These are phyloP conservation scores for Amaranthus cruentus DNA, from an alignment of 148 eudicot genomes.

Conservation along the genomic window DNA sequence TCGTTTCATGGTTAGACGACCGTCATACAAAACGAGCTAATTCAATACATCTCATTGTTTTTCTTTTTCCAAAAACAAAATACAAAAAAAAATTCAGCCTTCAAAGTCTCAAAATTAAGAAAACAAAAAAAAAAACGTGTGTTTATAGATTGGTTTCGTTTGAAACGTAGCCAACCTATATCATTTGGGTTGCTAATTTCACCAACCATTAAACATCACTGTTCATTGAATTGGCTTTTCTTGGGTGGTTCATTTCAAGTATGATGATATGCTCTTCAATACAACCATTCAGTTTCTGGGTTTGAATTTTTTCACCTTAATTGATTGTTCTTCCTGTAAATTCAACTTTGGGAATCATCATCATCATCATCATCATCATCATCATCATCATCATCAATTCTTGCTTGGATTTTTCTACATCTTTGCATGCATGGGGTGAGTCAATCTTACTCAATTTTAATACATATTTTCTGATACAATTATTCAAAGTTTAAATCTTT, in stretches of 20 bases:
- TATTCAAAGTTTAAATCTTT: slow-evolving; percentile 15
- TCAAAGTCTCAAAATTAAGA: too few relatives aligned
- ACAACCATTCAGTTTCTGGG: slow-evolving; percentile 21
- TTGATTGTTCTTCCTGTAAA: slow-evolving; percentile 2
- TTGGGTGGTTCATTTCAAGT: neutral
- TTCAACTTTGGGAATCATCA: slow-evolving; percentile 17
- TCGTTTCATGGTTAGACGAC: too few relatives aligned
- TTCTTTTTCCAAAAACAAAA: too few relatives aligned
- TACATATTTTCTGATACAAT: neutral
- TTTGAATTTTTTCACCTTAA: slow-evolving; percentile 7
- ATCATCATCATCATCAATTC: slow-evolving; percentile 4
- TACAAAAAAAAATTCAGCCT: too few relatives aligned
- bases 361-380: too few relatives aligned
- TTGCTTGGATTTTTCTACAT: slow-evolving; percentile 37
- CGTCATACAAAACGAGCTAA: too few relatives aligned
- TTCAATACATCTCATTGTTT: too few relatives aligned
- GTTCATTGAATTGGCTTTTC: neutral
- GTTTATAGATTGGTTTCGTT: too few relatives aligned
- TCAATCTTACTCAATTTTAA: slow-evolving; percentile 13
- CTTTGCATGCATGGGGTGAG: slow-evolving; percentile 67
- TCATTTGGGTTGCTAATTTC: slow-evolving; percentile 7
- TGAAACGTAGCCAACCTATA: too few relatives aligned
- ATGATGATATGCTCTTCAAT: slow-evolving; percentile 10
- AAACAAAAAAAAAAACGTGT: too few relatives aligned
- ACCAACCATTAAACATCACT: neutral